Evolutionary conservation across 495 filamentous ascomycete genomes (phyloP).

Genomic region (Aspergillus incahuasiensis): DNA sequence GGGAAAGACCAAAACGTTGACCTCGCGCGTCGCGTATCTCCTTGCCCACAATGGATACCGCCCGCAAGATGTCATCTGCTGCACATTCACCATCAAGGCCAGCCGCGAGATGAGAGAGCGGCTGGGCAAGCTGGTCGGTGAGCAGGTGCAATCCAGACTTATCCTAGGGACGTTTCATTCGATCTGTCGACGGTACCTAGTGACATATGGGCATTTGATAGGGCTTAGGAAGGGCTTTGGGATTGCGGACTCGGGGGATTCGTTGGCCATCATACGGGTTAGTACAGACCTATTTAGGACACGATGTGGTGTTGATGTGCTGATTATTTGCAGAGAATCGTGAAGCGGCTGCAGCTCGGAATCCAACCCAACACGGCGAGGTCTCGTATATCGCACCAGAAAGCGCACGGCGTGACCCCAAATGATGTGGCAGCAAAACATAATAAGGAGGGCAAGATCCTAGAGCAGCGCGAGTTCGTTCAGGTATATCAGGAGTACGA

Average conservation of each 20-base stretch:
- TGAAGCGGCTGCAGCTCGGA: constrained; percentile 63
- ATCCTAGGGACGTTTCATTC: constrained; percentile 96
- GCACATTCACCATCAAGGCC: constrained; percentile 97
- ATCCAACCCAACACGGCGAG: constrained; percentile 67
- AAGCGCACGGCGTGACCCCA: constrained; percentile 61
- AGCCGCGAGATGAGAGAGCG: constrained; percentile 93
- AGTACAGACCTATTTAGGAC: constrained; percentile 5
- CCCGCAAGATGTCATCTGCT: constrained; percentile 91
- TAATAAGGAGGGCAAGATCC: constrained; percentile 39
- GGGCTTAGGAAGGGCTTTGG: constrained; percentile 80
- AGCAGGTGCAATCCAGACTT: constrained; percentile 69
- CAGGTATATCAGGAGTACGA: constrained; percentile 78
- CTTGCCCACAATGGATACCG: constrained; percentile 70
- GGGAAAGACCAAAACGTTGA: constrained; percentile 96
- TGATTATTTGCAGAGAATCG: constrained; percentile 54
- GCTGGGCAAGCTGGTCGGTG: constrained; percentile 71
- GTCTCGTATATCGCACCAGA: constrained; percentile 77
- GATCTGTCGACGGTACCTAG: constrained; percentile 80
- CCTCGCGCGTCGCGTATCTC: constrained; percentile 91
- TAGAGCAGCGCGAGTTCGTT: constrained; percentile 70
- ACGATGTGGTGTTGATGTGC: neutral
- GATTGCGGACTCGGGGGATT: constrained; percentile 87
- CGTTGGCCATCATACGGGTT: constrained; percentile 57
- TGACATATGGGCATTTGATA: constrained; percentile 80
- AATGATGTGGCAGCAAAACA: constrained; percentile 38